Percentiles rank a stretch among this genome's conserved stretches.
Evolutionary conservation across 2,329 filamentous ascomycete genomes (phyloP).

Genomic region (Penicillium occitanis): DNA sequence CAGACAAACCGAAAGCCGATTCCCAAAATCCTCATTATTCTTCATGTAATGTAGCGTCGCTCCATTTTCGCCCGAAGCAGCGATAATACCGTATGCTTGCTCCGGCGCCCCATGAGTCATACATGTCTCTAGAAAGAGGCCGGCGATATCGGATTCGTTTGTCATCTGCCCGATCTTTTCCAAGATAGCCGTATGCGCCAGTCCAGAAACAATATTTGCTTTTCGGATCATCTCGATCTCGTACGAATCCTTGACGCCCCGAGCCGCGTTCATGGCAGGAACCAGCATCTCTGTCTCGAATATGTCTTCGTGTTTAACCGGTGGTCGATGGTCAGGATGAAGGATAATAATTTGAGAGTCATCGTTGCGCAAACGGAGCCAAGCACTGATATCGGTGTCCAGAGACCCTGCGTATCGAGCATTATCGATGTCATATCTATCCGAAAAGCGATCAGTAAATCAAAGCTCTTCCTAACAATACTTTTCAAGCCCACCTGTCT

Average conservation of each 20-base stretch:
- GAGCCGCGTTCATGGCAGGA: constrained; percentile 64
- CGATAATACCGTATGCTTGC: constrained; percentile 85
- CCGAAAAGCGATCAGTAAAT: background rate
- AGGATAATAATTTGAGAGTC: constrained; percentile 38
- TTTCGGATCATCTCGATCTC: constrained; percentile 71
- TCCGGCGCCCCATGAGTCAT: constrained; percentile 73
- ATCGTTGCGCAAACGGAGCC: constrained; percentile 31
- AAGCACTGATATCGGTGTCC: constrained; percentile 50
- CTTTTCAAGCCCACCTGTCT: constrained; percentile 36
- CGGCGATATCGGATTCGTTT: constrained; percentile 83
- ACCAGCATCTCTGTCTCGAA: constrained; percentile 34
- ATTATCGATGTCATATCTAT: constrained; percentile 66
- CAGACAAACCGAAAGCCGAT: constrained; percentile 76
- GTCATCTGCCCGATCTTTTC: constrained; percentile 61
- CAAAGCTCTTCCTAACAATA: background rate
- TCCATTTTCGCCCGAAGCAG: constrained; percentile 75
- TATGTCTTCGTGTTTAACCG: constrained; percentile 23
- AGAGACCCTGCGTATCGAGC: constrained; percentile 60
- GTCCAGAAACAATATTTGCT: constrained; percentile 68
- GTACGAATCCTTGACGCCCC: constrained; percentile 72
- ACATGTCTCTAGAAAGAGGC: constrained; percentile 73
- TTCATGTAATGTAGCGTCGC: constrained; percentile 86
- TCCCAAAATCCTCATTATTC: constrained; percentile 68
- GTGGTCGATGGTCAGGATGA: constrained; percentile 38
- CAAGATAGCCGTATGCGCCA: constrained; percentile 65